Base-by-base conservation (phyloP, 768 basidiomycete species). In the Trichaptum fuscoviolaceum region DNA sequence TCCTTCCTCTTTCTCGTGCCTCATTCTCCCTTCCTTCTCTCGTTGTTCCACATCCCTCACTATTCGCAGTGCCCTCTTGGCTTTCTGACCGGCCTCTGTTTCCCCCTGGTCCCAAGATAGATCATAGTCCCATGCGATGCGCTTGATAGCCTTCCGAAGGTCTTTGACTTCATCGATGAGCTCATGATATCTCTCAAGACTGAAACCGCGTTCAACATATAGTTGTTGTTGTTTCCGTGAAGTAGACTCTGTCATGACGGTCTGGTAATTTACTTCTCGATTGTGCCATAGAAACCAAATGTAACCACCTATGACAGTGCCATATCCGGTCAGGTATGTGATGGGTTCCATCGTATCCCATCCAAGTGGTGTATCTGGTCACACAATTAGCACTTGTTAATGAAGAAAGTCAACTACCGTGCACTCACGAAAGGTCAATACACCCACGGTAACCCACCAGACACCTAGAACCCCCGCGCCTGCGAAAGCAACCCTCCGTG, bases 281-380 rank as follows among this genome's bases (percentile, higher is more conserved):
- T 84, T 85, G 74, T 85, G 83, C 72, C 86, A 85, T 0, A 87
- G 74, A 71, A 87, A 85, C 85, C 85, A 87, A 1, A 86, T 77
- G 71, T 88, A 87, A 1, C 85, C 84, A n/a, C 83, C 79, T 52
- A 87, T 82, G 65, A 88, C 86, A 8, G 81, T 86, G 0, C 84
- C 83, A 7, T 88, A 74, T 4, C 85, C 86, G 18, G 85, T 86
- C n/a, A 88, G 77, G 72, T 88, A 87, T 2, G 86, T 89, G 57
- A 88, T 80, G 0, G 88, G 88, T 71, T 90, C 87, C 87, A 89
- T 89, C 5, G 87, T 74, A 69, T 89, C 87, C 84, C 83, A 61
- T 25, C 59, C 59, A 25, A 61, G 30, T 15, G 24, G 25, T 25
- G 59, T 61, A 34, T 61, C 59, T 61, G 23, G 42, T 52, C 10